Conservation (phyloP, 768 basidiomycete species). For the Suillus hirtellus region DNA sequence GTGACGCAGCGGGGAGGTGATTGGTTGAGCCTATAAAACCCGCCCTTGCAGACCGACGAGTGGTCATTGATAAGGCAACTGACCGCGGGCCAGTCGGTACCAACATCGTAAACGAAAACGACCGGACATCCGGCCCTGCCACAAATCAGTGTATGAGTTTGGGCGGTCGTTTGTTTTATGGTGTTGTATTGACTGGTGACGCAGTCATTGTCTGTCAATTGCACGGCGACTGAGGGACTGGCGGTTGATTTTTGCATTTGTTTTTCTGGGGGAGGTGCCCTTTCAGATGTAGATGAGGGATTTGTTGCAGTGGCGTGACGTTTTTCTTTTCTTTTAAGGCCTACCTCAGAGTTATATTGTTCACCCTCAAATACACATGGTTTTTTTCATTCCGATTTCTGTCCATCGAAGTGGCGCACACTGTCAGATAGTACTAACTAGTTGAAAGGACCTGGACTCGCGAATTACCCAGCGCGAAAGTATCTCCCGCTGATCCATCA, state of each 20-base stretch:
- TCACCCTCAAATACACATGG: slow-evolving; percentile 1
- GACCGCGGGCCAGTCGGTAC: slow-evolving; percentile 27
- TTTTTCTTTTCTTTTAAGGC: neutral
- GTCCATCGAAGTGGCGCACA: neutral
- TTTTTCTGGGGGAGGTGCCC: neutral
- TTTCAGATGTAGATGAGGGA: neutral
- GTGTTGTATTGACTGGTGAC: neutral
- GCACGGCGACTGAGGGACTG: neutral
- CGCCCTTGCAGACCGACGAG: slow-evolving; percentile 17
- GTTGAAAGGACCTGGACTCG: neutral
- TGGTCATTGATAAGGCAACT: slow-evolving; percentile 27
- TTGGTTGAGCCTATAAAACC: neutral
- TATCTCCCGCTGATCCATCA: neutral
- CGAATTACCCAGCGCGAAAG: neutral
- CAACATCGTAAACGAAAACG: slow-evolving; percentile 26
- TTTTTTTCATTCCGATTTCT: neutral
- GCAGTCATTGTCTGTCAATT: slow-evolving; percentile 14
- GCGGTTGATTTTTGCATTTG: neutral
- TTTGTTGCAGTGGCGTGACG: slow-evolving; percentile 1
- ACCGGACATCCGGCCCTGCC: slow-evolving; percentile 21
- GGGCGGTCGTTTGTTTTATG: neutral
- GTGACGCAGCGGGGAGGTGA: neutral
- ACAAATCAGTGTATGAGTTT: slow-evolving; percentile 15
- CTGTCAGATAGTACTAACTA: no score
- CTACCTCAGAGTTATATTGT: neutral